phyloP scores from a whole-genome alignment of 106 monocot genomes.

The Narthecium ossifragum region DNA sequence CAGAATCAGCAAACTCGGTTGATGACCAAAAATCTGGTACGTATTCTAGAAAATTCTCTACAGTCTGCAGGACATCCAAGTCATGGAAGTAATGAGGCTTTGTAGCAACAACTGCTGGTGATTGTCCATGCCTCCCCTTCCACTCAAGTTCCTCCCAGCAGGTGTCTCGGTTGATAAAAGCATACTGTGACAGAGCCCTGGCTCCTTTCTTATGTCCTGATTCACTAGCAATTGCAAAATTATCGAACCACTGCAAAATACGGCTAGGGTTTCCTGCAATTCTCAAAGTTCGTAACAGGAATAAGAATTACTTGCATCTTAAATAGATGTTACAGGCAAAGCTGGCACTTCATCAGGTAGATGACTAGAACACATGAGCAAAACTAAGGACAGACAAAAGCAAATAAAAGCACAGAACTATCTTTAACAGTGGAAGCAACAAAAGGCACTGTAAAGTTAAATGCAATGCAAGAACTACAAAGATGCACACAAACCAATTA shows the following conservation, averaged over 20 bases:
- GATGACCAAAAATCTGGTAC: conserved; percentile 94
- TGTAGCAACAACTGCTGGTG: conserved; percentile 92
- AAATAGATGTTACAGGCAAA: no score
- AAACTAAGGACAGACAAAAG: no score
- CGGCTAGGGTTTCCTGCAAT: conserved; percentile 55
- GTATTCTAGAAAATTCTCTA: conserved; percentile 89
- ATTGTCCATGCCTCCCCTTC: conserved; percentile 93
- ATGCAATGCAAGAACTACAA: no score
- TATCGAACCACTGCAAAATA: conserved; percentile 87
- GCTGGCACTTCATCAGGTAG: no score
- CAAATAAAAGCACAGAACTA: no score
- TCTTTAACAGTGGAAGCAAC: no score
- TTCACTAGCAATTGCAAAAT: conserved; percentile 69
- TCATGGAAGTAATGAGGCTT: conserved; percentile 96
- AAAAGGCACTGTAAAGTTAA: no score
- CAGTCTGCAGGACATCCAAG: conserved; percentile 72
- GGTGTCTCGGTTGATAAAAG: conserved; percentile 80
- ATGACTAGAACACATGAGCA: no score
- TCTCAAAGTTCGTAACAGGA: no score
- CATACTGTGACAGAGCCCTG: conserved; percentile 72
- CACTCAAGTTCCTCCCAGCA: conserved; percentile 99
- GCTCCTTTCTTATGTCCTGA: conserved; percentile 78
- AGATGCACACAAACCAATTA: no score
- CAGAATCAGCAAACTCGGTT: conserved; percentile 72
- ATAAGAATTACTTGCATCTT: no score